phyloP scores from a whole-genome alignment of 202 grass and related monocot species.

The Thinopyrum obtusiflorum region DNA sequence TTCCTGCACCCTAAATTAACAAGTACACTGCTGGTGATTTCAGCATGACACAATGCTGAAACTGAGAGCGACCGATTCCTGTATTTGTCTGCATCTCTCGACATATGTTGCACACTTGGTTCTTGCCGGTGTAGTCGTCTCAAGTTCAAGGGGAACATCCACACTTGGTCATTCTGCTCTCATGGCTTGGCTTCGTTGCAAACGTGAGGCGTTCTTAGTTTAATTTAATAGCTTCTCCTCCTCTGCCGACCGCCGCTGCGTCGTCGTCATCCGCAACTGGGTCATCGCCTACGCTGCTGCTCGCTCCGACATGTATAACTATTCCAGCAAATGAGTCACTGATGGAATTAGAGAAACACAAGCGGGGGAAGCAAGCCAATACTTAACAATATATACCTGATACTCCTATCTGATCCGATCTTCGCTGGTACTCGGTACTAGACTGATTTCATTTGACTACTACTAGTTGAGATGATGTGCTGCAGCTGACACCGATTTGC shows the following conservation, averaged over 20 bases:
- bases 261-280: background rate
- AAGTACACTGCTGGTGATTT: background rate
- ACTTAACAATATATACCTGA: slow-evolving; percentile 1
- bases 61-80: background rate
- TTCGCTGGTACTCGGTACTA: background rate
- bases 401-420: background rate
- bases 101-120: background rate
- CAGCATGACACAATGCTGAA: background rate
- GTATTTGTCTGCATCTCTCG: background rate
- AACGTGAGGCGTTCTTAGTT: background rate
- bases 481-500: background rate
- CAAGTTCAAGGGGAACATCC: background rate
- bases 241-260: background rate
- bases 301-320: background rate
- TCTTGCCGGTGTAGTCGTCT: background rate
- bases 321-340: background rate
- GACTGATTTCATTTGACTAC: background rate
- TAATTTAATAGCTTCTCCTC: background rate
- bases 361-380: background rate
- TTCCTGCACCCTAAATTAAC: background rate
- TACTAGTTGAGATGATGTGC: background rate
- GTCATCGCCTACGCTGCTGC: background rate
- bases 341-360: slow-evolving; percentile 21
- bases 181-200: background rate
- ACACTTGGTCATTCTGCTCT: background rate